Evolutionary conservation across 2,329 filamentous ascomycete genomes (phyloP), one percentile per base, ranked within the genome.

Genomic region (Alternaria alternata): DNA sequence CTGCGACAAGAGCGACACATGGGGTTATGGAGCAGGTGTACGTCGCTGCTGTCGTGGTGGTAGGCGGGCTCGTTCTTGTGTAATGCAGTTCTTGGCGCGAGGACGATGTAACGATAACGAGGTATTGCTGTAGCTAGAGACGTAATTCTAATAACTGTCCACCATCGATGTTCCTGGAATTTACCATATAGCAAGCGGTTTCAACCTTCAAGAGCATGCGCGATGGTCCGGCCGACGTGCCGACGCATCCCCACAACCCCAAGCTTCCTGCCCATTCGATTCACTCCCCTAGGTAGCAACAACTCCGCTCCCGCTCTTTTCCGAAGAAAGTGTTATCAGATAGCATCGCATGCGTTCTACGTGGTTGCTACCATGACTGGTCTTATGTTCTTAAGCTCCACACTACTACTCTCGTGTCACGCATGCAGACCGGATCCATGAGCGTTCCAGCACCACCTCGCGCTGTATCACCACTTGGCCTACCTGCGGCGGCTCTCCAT

Each of bases 401-500:
- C 44, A 24, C 24, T 30, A 46, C 18, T 16, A 7, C 32, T 22
- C 18, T 20, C 12, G 7, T 24, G 16, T 18, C 6, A 24, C 34
- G 16, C 26, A 14, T 55, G 9, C 32, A 46, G 8, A 41, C 11
- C 20, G 8, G 7, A 59, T 16, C 39, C 39, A 67, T 65, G 64
- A 65, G 39, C 49, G 46, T 56, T 47, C 32, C 54, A 42, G 59
- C 57, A 44, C 43, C 51, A 24, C 52, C 57, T 51, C 62, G 20
- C 47, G 41, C 48, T 12, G 48, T 53, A 34, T 53, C 54, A 41
- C 65, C 24, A 48, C 57, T 65, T 47, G 30, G 61, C 32, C 61
- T 63, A 16, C 59, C 65, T 22, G 36, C 58, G 12, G 61, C 66
- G 22, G 59, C 59, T 22, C 58, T 72, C 4, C 60, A 66, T 38